Conservation (phyloP, 75 land plant genomes). For the Gnetum montanum region DNA sequence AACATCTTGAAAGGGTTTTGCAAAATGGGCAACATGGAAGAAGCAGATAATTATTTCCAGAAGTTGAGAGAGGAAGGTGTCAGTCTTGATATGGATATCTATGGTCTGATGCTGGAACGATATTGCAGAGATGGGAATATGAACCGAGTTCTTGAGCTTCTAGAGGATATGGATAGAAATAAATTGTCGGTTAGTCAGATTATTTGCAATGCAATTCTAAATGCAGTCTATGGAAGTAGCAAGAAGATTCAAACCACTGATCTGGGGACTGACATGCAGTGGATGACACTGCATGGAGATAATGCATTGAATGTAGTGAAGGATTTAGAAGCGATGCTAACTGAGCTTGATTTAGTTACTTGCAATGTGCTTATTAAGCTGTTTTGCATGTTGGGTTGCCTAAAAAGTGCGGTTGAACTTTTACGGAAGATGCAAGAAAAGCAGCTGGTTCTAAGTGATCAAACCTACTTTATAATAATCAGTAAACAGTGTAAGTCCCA, state of each 20-base stretch:
- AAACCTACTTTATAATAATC: constrained; percentile 43
- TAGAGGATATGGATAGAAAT: constrained; percentile 43
- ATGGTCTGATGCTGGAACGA: constrained; percentile 35
- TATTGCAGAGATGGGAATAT: constrained; percentile 24
- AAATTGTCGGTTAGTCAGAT: constrained; percentile 15
- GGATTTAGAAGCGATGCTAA: constrained; percentile 19
- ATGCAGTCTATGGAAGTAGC: constrained; percentile 41
- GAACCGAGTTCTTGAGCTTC: constrained; percentile 21
- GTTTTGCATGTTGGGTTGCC: constrained; percentile 25
- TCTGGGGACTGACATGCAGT: constrained; percentile 11
- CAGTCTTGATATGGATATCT: constrained; percentile 33
- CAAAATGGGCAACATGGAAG: constrained; percentile 32
- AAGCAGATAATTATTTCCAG: constrained; percentile 25
- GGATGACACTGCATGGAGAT: constrained; percentile 21
- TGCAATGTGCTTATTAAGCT: constrained; percentile 43
- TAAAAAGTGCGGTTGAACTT: constrained; percentile 32
- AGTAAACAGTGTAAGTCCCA: constrained; percentile 29
- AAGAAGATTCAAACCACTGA: constrained; percentile 26
- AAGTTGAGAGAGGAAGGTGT: constrained; percentile 22
- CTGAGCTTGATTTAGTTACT: constrained; percentile 19
- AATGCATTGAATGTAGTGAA: constrained; percentile 16
- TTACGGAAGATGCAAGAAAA: constrained; percentile 27
- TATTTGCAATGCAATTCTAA: constrained; percentile 35
- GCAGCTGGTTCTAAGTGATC: constrained; percentile 22
- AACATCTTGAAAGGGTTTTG: constrained; percentile 36